phyloP scores from a whole-genome alignment of 176 grass and related monocot species.

The Dendrocalamus sinicus region DNA sequence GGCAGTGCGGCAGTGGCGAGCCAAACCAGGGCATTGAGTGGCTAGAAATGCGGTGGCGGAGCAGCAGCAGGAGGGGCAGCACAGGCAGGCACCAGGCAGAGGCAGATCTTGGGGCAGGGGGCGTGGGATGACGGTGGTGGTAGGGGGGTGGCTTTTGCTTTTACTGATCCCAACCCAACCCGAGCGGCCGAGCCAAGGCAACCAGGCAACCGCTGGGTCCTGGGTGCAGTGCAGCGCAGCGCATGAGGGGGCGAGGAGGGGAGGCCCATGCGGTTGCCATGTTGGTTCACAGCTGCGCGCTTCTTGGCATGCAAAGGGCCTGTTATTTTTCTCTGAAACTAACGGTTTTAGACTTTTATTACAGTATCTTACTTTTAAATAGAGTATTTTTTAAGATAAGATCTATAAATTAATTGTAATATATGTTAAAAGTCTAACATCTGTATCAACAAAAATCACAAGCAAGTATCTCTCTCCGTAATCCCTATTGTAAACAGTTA shows the following conservation, averaged over 20 bases:
- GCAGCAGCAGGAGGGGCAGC: neutral
- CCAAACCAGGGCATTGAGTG: neutral
- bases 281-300: constrained; percentile 6
- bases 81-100: no score
- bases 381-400: no score
- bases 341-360: no score
- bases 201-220: neutral
- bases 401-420: no score
- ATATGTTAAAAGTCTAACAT: no score
- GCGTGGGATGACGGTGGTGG: neutral
- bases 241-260: no score
- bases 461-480: no score
- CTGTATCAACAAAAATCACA: no score
- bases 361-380: no score
- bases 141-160: constrained; percentile 31
- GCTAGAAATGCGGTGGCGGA: neutral
- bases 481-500: no score
- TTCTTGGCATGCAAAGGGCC: neutral
- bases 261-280: constrained; percentile 18
- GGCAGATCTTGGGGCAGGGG: neutral
- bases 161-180: constrained; percentile 34
- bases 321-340: no score
- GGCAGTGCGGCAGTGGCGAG: neutral
- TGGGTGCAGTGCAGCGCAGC: no score
- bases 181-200: neutral